Evolutionary conservation across 768 basidiomycete genomes (phyloP).

Genomic region (Serendipita sp.): DNA sequence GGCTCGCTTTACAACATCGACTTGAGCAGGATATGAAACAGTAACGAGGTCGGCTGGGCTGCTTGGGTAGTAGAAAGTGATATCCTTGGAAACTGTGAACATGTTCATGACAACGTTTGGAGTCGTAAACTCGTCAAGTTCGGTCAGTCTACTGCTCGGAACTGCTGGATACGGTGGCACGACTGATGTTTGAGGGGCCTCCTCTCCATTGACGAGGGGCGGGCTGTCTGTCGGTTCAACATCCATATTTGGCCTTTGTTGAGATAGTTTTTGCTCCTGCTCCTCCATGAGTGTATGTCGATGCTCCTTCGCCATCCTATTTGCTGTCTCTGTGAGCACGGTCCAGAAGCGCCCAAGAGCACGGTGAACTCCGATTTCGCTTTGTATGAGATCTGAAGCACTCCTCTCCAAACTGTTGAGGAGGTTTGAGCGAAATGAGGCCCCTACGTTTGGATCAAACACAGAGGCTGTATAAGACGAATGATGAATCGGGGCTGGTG

Average conservation of each 20-base stretch:
- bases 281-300: neutral
- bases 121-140: constrained; percentile 41
- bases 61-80: constrained; percentile 41
- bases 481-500: constrained; percentile 48
- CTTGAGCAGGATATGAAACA: constrained; percentile 35
- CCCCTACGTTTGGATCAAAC: constrained; percentile 68
- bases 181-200: neutral
- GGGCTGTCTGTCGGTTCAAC: neutral
- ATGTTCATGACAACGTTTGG: constrained; percentile 40
- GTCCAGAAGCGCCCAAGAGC: constrained; percentile 73
- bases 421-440: constrained; percentile 64
- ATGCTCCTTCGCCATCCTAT: neutral
- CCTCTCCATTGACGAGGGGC: constrained; percentile 19
- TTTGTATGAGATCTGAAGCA: constrained; percentile 71
- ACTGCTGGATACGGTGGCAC: neutral
- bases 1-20: constrained; percentile 58
- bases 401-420: constrained; percentile 68
- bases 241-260: constrained; percentile 4
- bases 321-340: constrained; percentile 41
- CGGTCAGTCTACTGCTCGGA: constrained; percentile 25
- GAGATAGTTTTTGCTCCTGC: neutral
- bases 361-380: constrained; percentile 53
- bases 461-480: constrained; percentile 71
- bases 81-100: constrained; percentile 46
- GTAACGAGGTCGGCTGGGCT: constrained; percentile 24